phyloP scores from a whole-genome alignment of 768 basidiomycete species.

The Phylloporus arenicola region DNA sequence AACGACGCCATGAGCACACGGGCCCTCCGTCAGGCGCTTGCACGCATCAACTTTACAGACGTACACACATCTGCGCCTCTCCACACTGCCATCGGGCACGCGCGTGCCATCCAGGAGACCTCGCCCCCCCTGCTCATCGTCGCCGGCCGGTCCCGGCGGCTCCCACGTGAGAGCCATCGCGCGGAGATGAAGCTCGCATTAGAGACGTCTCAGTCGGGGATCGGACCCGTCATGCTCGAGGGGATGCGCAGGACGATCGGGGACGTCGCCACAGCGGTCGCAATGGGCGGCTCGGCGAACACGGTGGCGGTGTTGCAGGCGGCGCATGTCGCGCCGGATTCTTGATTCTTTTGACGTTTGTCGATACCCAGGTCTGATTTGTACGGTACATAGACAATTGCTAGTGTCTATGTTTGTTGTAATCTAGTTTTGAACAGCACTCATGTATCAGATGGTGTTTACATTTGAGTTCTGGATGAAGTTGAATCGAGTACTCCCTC shows the following conservation, averaged over 20 bases:
- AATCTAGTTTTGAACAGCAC: background rate
- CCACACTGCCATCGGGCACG: slow-evolving; percentile 46
- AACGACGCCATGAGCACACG: slow-evolving; percentile 1
- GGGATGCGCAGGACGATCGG: slow-evolving; percentile 74
- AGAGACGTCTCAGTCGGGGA: slow-evolving; percentile 32
- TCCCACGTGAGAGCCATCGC: slow-evolving; percentile 66
- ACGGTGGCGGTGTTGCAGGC: slow-evolving; percentile 72
- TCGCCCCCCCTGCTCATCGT: slow-evolving; percentile 53
- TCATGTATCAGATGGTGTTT: too few species aligned
- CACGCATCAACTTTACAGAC: slow-evolving; percentile 61
- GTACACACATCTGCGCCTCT: slow-evolving; percentile 53
- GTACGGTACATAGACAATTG: background rate
- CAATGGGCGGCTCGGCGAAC: slow-evolving; percentile 36
- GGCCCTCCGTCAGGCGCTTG: slow-evolving; percentile 33
- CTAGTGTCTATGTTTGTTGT: too few species aligned
- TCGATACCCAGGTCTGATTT: background rate
- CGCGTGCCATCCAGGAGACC: slow-evolving; percentile 20
- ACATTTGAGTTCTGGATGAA: too few species aligned
- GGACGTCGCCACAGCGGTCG: slow-evolving; percentile 71
- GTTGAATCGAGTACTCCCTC: too few species aligned
- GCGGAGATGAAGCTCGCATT: slow-evolving; percentile 62
- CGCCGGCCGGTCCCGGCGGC: slow-evolving; percentile 64
- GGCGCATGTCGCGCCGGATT: slow-evolving; percentile 26
- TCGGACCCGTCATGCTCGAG: slow-evolving; percentile 6
- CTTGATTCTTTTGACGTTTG: background rate